Conservation (phyloP, 345 rosid species). For the Hypericum perforatum region DNA sequence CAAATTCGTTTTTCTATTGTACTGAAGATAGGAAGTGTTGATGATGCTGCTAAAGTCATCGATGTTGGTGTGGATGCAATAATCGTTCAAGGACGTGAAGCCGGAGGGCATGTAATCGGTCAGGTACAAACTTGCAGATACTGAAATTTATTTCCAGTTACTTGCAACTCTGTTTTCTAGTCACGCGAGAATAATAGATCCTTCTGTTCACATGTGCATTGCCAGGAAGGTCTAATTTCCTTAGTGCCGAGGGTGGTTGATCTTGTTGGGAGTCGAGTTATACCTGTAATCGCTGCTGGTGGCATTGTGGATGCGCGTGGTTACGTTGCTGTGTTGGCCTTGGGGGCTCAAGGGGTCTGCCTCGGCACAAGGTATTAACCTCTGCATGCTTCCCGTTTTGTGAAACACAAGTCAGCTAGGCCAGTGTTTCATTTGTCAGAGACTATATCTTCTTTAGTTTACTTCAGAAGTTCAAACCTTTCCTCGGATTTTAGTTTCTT, state of each 20-base stretch:
- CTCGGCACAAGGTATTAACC: constrained; percentile 77
- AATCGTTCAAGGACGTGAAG: constrained; percentile 83
- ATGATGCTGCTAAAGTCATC: constrained; percentile 52
- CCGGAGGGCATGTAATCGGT: constrained; percentile 81
- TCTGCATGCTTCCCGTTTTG: no score
- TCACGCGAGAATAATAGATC: no score
- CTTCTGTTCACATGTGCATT: no score
- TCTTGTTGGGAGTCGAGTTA: constrained; percentile 39
- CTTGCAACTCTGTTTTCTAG: no score
- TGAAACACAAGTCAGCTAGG: no score
- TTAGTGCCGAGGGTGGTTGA: constrained; percentile 75
- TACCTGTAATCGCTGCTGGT: constrained; percentile 88
- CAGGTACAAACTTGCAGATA: constrained; percentile 59
- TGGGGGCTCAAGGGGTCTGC: constrained; percentile 83
- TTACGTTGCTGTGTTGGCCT: constrained; percentile 77
- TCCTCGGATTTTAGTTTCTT: no score
- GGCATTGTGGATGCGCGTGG: constrained; percentile 76
- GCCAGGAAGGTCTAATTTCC: constrained; percentile 57
- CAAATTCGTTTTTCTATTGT: constrained; percentile 8
- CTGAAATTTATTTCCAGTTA: no score
- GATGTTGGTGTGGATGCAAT: constrained; percentile 69
- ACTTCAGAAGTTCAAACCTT: no score
- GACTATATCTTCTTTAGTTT: no score
- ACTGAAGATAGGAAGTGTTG: constrained; percentile 55
- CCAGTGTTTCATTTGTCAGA: no score